phyloP scores from a whole-genome alignment of 164 flowering plant genomes.

The Nymphaea thermarum region DNA sequence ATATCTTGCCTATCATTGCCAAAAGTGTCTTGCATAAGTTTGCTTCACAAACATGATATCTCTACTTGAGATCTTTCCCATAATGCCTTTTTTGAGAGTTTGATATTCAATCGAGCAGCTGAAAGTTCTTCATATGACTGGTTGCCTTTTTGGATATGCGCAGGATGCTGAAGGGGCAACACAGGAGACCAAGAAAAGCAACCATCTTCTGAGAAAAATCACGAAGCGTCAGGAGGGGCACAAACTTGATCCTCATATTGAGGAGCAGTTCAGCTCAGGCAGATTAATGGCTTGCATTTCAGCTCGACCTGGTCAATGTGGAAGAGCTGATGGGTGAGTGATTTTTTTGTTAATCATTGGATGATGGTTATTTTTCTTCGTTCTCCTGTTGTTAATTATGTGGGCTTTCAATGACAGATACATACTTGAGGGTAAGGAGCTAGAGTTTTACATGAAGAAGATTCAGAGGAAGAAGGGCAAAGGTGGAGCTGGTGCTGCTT shows the following conservation, averaged over 20 bases:
- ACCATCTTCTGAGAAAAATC: slow-evolving; percentile 8
- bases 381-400: not conserved
- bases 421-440: slow-evolving; percentile 13
- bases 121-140: no score
- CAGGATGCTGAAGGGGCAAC: slow-evolving; percentile 9
- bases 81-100: no score
- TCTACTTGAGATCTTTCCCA: no score
- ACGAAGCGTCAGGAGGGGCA: slow-evolving; percentile 11
- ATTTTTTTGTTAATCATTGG: not conserved
- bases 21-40: no score
- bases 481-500: slow-evolving; percentile 5
- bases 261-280: slow-evolving; percentile 11
- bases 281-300: slow-evolving; percentile 11
- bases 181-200: slow-evolving; percentile 13
- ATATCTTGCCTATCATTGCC: no score
- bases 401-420: slow-evolving; percentile 4
- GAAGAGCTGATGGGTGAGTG: slow-evolving; percentile 12
- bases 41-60: no score
- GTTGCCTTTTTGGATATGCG: not conserved
- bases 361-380: not conserved
- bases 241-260: slow-evolving; percentile 10
- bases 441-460: slow-evolving; percentile 14
- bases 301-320: slow-evolving; percentile 16
- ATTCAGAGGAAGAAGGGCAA: slow-evolving; percentile 16
- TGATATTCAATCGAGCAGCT: no score